Evolutionary conservation across 352 stramenopile species (phyloP).

Genomic region (Globisporangium abappressorium): DNA sequence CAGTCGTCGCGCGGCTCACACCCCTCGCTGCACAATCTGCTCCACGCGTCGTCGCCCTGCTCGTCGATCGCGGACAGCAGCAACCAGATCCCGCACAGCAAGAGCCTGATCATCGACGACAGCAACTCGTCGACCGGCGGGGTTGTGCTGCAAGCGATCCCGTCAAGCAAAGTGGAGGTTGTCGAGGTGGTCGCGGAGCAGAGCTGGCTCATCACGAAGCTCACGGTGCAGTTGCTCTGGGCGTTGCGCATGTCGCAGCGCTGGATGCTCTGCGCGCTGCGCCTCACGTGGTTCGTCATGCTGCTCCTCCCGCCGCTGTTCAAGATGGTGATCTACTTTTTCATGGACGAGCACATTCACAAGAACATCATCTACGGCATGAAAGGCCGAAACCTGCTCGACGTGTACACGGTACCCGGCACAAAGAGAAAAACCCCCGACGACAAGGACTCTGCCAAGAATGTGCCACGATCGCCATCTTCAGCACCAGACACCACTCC

Average conservation of each 20-base stretch:
- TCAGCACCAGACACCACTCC: constrained; percentile 16
- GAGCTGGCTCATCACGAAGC: constrained; percentile 72
- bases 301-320: constrained; percentile 54
- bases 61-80: constrained; percentile 11
- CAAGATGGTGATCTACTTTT: constrained; percentile 58
- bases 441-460: constrained; percentile 13
- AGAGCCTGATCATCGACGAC: constrained; percentile 45
- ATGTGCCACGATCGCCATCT: background rate
- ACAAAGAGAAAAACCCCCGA: constrained; percentile 2
- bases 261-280: constrained; percentile 68
- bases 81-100: constrained; percentile 34
- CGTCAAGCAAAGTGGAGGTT: constrained; percentile 38
- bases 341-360: constrained; percentile 53
- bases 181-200: constrained; percentile 65
- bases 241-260: constrained; percentile 60
- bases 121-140: constrained; percentile 17
- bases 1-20: background rate
- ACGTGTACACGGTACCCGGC: constrained; percentile 73
- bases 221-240: constrained; percentile 65
- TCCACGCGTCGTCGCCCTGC: constrained; percentile 13
- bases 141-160: constrained; percentile 44
- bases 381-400: constrained; percentile 73
- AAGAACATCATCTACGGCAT: constrained; percentile 82
- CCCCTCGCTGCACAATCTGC: constrained; percentile 15
- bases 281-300: constrained; percentile 61